These are phyloP conservation scores for Thymus mandschuricus DNA, from an alignment of 257 asterid species.

Conservation along the genomic window DNA sequence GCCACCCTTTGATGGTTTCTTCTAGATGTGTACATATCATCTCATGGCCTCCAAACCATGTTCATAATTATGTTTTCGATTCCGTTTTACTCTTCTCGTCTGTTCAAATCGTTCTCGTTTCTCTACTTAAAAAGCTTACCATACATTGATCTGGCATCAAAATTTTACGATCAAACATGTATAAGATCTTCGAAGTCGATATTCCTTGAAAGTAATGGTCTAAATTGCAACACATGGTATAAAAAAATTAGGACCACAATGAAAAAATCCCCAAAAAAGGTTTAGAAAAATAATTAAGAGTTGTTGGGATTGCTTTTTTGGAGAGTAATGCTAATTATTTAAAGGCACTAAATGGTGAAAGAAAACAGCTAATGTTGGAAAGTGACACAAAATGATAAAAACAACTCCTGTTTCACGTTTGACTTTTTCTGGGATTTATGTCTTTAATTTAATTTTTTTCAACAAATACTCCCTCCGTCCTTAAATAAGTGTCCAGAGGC, in stretches of 20 bases:
- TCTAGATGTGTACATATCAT: not conserved
- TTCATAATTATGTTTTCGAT: not conserved
- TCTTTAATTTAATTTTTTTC: conserved; percentile 20
- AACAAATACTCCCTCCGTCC: too few species aligned
- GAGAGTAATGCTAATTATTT: conserved; percentile 14
- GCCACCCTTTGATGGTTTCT: conserved; percentile 25
- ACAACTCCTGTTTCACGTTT: conserved; percentile 32
- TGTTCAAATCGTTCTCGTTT: too few species aligned
- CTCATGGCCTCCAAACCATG: too few species aligned
- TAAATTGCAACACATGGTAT: not conserved
- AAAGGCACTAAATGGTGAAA: conserved; percentile 49
- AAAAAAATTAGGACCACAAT: conserved; percentile 32
- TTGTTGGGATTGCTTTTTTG: conserved; percentile 44
- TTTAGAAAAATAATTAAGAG: conserved; percentile 21
- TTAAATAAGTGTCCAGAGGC: too few species aligned
- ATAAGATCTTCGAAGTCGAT: not conserved
- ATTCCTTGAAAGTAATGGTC: not conserved
- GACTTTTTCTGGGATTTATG: conserved; percentile 32
- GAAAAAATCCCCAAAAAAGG: conserved; percentile 28
- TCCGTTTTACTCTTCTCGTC: too few species aligned
- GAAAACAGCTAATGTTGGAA: conserved; percentile 55
- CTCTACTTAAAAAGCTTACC: not conserved
- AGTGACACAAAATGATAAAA: conserved; percentile 42
- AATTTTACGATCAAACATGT: not conserved
- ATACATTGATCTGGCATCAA: not conserved